Conservation (phyloP, 139 green algal genomes). For the Micractinium conductrix region DNA sequence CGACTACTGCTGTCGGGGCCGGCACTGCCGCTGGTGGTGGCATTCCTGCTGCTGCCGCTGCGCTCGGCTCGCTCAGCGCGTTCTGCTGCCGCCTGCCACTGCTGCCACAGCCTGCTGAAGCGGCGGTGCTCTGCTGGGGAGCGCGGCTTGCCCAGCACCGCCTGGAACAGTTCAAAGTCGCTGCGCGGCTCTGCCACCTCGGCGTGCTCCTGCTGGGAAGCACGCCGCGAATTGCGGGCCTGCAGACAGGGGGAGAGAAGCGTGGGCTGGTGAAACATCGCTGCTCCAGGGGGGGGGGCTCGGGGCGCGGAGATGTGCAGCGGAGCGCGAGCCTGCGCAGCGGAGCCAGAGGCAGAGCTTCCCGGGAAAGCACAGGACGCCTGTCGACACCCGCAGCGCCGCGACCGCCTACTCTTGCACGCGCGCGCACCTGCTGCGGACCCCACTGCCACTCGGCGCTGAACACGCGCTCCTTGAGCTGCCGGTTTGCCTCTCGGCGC, state of each 20-base stretch:
- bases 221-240: too few relatives aligned
- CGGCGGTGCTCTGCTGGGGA: not conserved
- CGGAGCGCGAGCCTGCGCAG: not conserved
- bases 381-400: too few relatives aligned
- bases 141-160: not conserved
- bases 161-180: not conserved
- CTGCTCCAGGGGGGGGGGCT: too few relatives aligned
- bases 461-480: not conserved
- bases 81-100: constrained; percentile 3
- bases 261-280: too few relatives aligned
- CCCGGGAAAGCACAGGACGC: too few relatives aligned
- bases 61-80: not conserved
- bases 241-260: too few relatives aligned
- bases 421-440: not conserved
- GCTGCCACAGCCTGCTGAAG: not conserved
- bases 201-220: too few relatives aligned
- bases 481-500: not conserved
- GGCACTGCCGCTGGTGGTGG: not conserved
- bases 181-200: too few relatives aligned
- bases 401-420: not conserved
- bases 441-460: not conserved
- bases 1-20: not conserved
- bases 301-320: not conserved
- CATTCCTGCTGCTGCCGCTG: not conserved
- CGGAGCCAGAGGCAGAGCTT: too few relatives aligned